Base-by-base conservation (phyloP, 1,139 yeast species). In the Geotrichum macrosporum region DNA sequence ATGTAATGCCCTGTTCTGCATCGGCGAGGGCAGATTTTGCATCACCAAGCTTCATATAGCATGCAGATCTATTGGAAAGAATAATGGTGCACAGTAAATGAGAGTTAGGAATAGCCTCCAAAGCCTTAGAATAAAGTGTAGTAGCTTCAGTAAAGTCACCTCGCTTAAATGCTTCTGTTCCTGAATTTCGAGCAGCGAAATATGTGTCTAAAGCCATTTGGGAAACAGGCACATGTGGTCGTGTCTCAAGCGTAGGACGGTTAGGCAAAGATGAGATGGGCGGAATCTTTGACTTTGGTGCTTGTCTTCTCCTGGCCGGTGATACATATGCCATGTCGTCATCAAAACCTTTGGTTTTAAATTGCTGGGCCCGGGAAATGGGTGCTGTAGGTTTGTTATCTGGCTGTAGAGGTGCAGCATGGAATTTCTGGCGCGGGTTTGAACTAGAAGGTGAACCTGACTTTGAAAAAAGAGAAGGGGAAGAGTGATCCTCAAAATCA, bases 61-160 rank as follows among this genome's bases (percentile, higher is more conserved):
- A 80, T 2, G 84, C 71, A 0, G 95, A 81, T 27, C 94, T 73
- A 61, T 94, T 94, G 1, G 96, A 84, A 41, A 74, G 72, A 2
- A 88, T 76, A 26, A 89, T 72, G 1, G 89, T 75, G 30, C 84
- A 72, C 26, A 81, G 70, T 40, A 83, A 76, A 62, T 92, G 96
- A 4, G 68, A 68, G 1, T 61, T 56, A 0, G 96, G 95, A 5
- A 88, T 69, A 2, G 78, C 69, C 21, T 72, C 67, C 33, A 87
- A 68, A 29, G 95, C 81, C 37, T 73, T 70, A 16, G 76, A 69
- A 60, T 85, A 94, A 45, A 73, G 71, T 20, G 70, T 73, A 15
- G 78, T 70, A 0, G 98, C 92, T 5, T 71, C 65, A 5, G 79
- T 64, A 62, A 84, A 94, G 62, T 92, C 92, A n/a, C 99, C 98